These are phyloP conservation scores for Xylaria hypoxylon DNA, from an alignment of 2,329 filamentous ascomycete genomes.

Conservation along the genomic window DNA sequence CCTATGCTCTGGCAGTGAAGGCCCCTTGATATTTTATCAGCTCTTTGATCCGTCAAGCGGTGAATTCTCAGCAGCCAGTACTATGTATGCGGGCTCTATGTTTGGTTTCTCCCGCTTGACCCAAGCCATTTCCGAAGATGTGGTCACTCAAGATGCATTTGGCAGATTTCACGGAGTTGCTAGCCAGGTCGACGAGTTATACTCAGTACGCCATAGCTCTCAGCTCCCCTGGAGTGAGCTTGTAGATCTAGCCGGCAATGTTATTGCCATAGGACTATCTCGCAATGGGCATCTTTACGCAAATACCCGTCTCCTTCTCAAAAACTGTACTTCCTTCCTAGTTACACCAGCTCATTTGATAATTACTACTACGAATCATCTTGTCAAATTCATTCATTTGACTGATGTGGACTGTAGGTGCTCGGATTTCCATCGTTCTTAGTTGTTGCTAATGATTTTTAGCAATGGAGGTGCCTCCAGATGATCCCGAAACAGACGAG, in stretches of 20 bases:
- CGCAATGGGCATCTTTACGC: constrained; percentile 82
- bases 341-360: constrained; percentile 85
- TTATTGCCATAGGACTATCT: constrained; percentile 73
- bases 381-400: constrained; percentile 94
- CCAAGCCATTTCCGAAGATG: constrained; percentile 48
- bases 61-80: constrained; percentile 35
- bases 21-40: constrained; percentile 44
- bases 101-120: constrained; percentile 49
- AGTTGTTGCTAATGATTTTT: constrained; percentile 15
- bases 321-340: constrained; percentile 92
- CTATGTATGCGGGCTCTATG: constrained; percentile 48
- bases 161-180: constrained; percentile 60
- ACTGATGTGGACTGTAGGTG: constrained; percentile 70
- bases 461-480: constrained; percentile 85
- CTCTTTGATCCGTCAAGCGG: constrained; percentile 33
- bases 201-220: constrained; percentile 56
- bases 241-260: constrained; percentile 55
- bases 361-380: constrained; percentile 90
- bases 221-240: constrained; percentile 67
- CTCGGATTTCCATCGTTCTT: constrained; percentile 6
- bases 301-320: constrained; percentile 77
- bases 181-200: constrained; percentile 49
- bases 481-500: constrained; percentile 93
- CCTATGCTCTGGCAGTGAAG: constrained; percentile 43
- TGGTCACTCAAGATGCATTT: constrained; percentile 59